Evolutionary conservation across 2,329 filamentous ascomycete genomes (phyloP), one percentile per base, ranked within the genome.

Genomic region (Penicillium sclerotigenum): DNA sequence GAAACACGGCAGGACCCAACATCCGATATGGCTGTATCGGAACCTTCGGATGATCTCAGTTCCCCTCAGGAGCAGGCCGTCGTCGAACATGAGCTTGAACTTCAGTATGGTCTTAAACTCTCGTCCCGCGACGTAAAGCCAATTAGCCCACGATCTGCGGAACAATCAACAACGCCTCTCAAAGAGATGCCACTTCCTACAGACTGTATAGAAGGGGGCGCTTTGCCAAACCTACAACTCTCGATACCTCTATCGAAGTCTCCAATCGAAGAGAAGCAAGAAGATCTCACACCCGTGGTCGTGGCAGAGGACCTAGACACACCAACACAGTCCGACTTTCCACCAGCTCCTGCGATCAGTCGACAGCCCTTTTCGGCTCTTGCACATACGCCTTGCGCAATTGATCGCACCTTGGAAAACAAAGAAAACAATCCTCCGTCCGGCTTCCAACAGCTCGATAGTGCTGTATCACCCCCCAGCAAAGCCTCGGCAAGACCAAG

Each of bases 361-460:
- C 40, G 38, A 11, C 42, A 58, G 11, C 14, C 31, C 8, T 59
- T 57, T 3, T 51, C 61, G 7, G 18, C 56, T 38, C 29, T 38
- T 10, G 49, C 52, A n/a, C 20, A 26, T 33, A 26, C 11, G 1
- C 46, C 62, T 29, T 48, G 58, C 11, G 57, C 54, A 37, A 22
- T 31, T 28, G 54, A 52, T 13, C 43, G 54, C 5, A 29, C 47
- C 11, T 31, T 47, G 16, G 54, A 62, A n/a, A 54, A 63, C 28
- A 65, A 65, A 13, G 63, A 65, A 20, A 65, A 65, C 11, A 58
- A 63, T 4, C 59, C 60, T 26, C 63, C 63, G 7, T 37, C 34
- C 1, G 51, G 33, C 8, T 55, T 54, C 11, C 48, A 58, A 42
- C 45, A 54, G n/a, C 37, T 16, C 13, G 45, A 47, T 1, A 20